Base-by-base conservation (phyloP, 2,329 filamentous ascomycete genomes). In the Colletotrichum lupini region DNA sequence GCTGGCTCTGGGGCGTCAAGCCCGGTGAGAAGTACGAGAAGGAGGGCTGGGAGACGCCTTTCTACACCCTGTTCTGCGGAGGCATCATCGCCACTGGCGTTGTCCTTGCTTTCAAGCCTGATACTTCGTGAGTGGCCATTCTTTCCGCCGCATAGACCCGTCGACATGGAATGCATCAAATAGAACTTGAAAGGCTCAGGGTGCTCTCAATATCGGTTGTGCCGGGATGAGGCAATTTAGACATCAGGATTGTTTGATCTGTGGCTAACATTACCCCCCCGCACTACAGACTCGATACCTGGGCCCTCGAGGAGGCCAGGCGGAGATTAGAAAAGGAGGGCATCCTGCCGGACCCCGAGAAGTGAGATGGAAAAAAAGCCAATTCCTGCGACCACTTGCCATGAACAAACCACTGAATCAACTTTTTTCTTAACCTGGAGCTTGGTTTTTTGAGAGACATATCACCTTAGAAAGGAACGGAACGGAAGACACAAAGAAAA, bases 301-400 rank as follows among this genome's bases (percentile, higher is more conserved):
- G 97, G 97, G 97, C 97, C 75, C 91, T 99, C 56, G 97, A 99
- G 86, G 97, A 99, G 87, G 97, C 97, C 66, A 91, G 97, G 81
- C 91, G 97, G 87, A 91, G 97, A 87, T 92, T 99, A 89, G 97
- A 99, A 87, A 93, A 92, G 74, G 97, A 99, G 88, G 97, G 97
- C 73, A 95, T 98, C 81, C 86, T 98, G 81, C 91, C 94, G 80
- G 96, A 98, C 80, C 93, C 94, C 53, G 84, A 86, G 77, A 84
- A 89, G 72, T 74, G 73, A 88, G 91, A 83, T 89, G 90, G 86
- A 89, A 89, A 12, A 12, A 82, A 78, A 84, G 67, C 83, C 77
- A 63, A 14, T 52, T 55, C 5, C 49, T 55, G 52, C 30, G 49
- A 37, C 35, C 49, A 55, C 32, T 60, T n/a, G 56, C 14, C 16